Percentiles rank a stretch among this genome's conserved stretches.
Conservation (phyloP, 1,284 basidiomycete species). For the Cryptococcus jaspeensis region DNA sequence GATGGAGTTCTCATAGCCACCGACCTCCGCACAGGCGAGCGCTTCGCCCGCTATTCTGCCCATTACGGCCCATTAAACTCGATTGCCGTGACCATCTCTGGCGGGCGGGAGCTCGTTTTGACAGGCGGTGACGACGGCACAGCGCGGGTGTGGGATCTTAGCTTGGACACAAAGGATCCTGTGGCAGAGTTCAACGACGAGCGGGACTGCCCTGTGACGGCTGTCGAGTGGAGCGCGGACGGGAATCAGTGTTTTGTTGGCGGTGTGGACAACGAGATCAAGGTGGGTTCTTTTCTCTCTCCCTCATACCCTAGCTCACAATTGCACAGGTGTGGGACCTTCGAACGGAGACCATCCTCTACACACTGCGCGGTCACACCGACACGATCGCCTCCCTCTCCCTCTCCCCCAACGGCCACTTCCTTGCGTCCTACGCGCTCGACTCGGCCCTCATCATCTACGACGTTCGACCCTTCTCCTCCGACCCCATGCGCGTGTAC, state of each 20-base stretch:
- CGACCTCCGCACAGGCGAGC: constrained; percentile 46
- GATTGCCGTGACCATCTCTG: constrained; percentile 79
- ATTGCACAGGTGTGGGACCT: constrained; percentile 72
- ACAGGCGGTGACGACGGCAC: constrained; percentile 86
- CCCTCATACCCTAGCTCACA: neutral
- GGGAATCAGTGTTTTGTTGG: constrained; percentile 82
- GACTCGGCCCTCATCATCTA: constrained; percentile 83
- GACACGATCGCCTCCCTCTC: constrained; percentile 83
- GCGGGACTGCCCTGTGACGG: constrained; percentile 73
- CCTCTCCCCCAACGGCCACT: constrained; percentile 79
- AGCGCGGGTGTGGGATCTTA: constrained; percentile 81
- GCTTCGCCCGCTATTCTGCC: constrained; percentile 54
- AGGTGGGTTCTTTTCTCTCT: constrained; percentile 59
- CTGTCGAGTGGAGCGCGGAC: constrained; percentile 86
- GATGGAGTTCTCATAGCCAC: constrained; percentile 49
- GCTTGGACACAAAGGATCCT: constrained; percentile 70
- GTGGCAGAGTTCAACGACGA: constrained; percentile 78
- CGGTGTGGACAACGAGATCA: constrained; percentile 88
- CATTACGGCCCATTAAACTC: constrained; percentile 86
- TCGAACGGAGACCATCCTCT: constrained; percentile 73
- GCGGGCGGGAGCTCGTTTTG: constrained; percentile 67
- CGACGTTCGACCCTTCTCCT: constrained; percentile 86
- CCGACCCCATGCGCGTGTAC: constrained; percentile 73
- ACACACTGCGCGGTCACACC: constrained; percentile 71
- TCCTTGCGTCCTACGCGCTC: constrained; percentile 81